A percentile compares a stretch with the other conserved stretches of the same genome.
Evolutionary conservation across 1,284 basidiomycete species (phyloP).

Genomic region (Malassezia slooffiae): DNA sequence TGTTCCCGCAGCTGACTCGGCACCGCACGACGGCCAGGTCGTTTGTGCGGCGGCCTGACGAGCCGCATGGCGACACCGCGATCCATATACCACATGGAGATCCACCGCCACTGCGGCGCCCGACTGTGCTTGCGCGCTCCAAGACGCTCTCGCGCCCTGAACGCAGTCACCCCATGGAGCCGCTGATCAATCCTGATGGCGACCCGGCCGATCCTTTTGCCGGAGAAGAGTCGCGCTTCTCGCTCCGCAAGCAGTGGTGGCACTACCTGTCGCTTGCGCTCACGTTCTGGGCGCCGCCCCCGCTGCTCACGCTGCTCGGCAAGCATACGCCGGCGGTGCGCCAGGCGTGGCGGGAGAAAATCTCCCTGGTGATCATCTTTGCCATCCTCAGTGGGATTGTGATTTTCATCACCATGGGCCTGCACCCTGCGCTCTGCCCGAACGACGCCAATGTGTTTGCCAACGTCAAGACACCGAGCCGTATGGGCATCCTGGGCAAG

Average conservation of each 20-base stretch:
- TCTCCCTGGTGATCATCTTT: slow-evolving; percentile 35
- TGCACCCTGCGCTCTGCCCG: slow-evolving; percentile 85
- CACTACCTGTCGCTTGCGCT: slow-evolving; percentile 9
- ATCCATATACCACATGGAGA: slow-evolving; percentile 36
- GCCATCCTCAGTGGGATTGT: slow-evolving; percentile 61
- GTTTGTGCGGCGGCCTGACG: slow-evolving; percentile 36
- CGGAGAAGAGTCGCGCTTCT: background rate
- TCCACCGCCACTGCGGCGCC: slow-evolving; percentile 41
- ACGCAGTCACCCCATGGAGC: slow-evolving; percentile 56
- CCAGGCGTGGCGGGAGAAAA: slow-evolving; percentile 46
- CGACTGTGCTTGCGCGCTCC: slow-evolving; percentile 36
- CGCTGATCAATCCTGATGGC: slow-evolving; percentile 55
- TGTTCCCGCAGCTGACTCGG: slow-evolving; percentile 12
- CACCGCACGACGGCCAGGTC: slow-evolving; percentile 23
- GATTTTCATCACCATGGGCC: slow-evolving; percentile 87
- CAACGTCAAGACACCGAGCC: slow-evolving; percentile 7
- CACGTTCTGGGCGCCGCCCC: slow-evolving; percentile 42
- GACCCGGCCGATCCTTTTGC: slow-evolving; percentile 13
- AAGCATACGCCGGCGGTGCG: slow-evolving; percentile 28
- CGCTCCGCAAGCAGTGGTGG: slow-evolving; percentile 10
- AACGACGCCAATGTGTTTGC: slow-evolving; percentile 15
- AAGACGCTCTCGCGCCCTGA: slow-evolving; percentile 62
- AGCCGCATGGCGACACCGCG: no score
- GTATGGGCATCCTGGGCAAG: slow-evolving; percentile 59
- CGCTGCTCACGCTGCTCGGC: slow-evolving; percentile 46